These are phyloP conservation scores for Spizellomyces sp. DNA, from an alignment of 192 early-diverging fungal species.

Conservation along the genomic window DNA sequence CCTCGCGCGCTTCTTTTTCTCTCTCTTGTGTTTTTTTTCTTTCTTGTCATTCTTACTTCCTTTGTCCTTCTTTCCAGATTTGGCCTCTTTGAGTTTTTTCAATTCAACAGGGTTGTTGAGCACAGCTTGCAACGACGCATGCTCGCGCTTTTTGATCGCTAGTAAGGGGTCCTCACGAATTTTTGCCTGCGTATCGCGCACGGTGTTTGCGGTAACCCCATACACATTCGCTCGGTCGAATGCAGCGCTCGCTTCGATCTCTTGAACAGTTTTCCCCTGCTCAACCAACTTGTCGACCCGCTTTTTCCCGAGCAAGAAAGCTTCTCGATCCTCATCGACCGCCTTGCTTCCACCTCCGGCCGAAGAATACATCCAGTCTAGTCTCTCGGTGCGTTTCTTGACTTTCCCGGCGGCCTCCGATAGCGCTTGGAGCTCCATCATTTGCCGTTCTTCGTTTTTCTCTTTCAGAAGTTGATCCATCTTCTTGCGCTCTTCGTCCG, in stretches of 20 bases:
- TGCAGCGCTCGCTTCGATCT: slow-evolving; percentile 29
- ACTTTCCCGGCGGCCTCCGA: slow-evolving; percentile 60
- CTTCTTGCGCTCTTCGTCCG: slow-evolving; percentile 84
- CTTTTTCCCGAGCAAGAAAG: slow-evolving; percentile 87
- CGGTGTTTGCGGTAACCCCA: slow-evolving; percentile 69
- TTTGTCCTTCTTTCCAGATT: slow-evolving; percentile 49
- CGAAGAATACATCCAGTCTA: slow-evolving; percentile 97
- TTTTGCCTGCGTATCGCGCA: slow-evolving; percentile 81
- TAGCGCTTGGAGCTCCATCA: slow-evolving; percentile 79
- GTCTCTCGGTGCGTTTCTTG: slow-evolving; percentile 62
- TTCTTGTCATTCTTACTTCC: slow-evolving; percentile 53
- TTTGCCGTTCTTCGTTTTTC: slow-evolving; percentile 84
- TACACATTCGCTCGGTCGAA: slow-evolving; percentile 33
- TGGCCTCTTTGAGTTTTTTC: slow-evolving; percentile 55
- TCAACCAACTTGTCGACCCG: slow-evolving; percentile 68
- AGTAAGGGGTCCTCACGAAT: slow-evolving; percentile 90
- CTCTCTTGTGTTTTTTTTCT: slow-evolving; percentile 52
- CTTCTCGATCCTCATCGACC: slow-evolving; percentile 77
- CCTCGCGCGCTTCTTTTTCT: slow-evolving; percentile 26
- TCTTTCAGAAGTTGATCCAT: slow-evolving; percentile 89
- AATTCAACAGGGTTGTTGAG: slow-evolving; percentile 71
- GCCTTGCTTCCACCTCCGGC: slow-evolving; percentile 57
- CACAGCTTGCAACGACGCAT: slow-evolving; percentile 73
- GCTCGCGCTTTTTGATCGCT: slow-evolving; percentile 85
- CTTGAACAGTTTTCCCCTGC: slow-evolving; percentile 41